Evolutionary conservation across 768 basidiomycete genomes (phyloP), one percentile per base, ranked within the genome.

Genomic region (Podaxis carcinomalis): DNA sequence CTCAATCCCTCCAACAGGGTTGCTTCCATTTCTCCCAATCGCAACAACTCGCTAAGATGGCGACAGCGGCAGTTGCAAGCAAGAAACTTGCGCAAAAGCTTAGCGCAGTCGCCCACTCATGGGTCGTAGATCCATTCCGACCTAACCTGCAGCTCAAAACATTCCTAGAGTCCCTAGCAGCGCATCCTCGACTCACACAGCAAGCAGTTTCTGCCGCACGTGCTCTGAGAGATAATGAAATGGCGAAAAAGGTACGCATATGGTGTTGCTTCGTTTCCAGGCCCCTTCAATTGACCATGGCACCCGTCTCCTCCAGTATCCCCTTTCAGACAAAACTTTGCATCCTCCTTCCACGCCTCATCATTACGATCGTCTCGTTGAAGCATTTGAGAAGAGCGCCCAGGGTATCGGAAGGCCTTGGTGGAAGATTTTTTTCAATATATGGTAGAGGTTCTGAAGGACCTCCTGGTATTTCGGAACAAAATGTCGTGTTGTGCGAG

Each of bases 361-460:
- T 55, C 84, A 93, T 72, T 93, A 93, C 66, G 79, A 85, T 47
- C 83, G 88, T 25, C 80, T 93, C 7, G 78, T 84, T 1, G 88
- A 90, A 66, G 91, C 84, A 4, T 85, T 87, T 63, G 85, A 90
- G 61, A 89, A 88, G 73, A 89, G 88, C 66, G 81, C 84, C 10
- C 77, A 85, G 67, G 91, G 91, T n/a, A 88, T 91, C 47, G 81
- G 81, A 36, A 77, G 91, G 57, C 89, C 91, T 2, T 86, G 87
- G 87, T 93, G 91, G 91, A 91, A 93, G 70, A 74, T 88, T 46
- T 89, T 93, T 71, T 87, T 93, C 65, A 83, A 83, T 40, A 78
- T 91, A 61, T 91, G 90, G 89, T 87, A 80, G 35, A 25, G 19
- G 19, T 54, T 54, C 51, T 32, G 6, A 3, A 13, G 51, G 3